These are phyloP conservation scores for Coprinopsis cinerea DNA, from an alignment of 768 basidiomycete species.

Conservation along the genomic window DNA sequence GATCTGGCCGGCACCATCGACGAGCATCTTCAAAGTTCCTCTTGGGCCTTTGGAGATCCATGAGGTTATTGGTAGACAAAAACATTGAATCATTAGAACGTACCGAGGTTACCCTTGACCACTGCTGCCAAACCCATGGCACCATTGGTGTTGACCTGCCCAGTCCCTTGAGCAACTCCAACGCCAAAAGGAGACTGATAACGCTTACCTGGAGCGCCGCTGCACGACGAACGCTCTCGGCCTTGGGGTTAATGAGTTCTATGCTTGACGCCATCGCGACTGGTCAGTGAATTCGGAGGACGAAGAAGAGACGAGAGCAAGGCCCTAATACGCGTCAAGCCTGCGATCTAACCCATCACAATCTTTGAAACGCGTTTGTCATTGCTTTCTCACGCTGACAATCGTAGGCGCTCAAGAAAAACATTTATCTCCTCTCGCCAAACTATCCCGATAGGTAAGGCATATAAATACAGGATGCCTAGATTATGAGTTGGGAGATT, in stretches of 20 bases:
- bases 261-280: conserved; percentile 65
- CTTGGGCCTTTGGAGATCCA: conserved; percentile 68
- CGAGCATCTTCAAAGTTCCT: conserved; percentile 99
- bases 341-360: too few species aligned
- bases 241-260: conserved; percentile 95
- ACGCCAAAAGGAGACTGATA: neutral
- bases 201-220: conserved; percentile 82
- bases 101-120: conserved; percentile 95
- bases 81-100: conserved; percentile 18
- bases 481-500: too few species aligned
- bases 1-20: conserved; percentile 96
- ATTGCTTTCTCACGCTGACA: neutral
- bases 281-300: conserved; percentile 4
- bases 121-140: conserved; percentile 97
- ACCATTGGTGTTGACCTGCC: conserved; percentile 83
- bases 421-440: neutral
- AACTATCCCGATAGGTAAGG: neutral
- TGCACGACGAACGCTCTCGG: conserved; percentile 85
- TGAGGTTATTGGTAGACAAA: neutral
- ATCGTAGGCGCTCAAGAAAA: neutral
- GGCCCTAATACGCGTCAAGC: conserved; percentile 1
- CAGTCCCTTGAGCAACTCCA: conserved; percentile 11
- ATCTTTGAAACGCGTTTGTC: conserved; percentile 9
- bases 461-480: too few species aligned
- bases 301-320: conserved; percentile 5